Evolutionary conservation across 2,329 filamentous ascomycete genomes (phyloP).

Genomic region (Ophiocordyceps camponoti-rufipedis): DNA sequence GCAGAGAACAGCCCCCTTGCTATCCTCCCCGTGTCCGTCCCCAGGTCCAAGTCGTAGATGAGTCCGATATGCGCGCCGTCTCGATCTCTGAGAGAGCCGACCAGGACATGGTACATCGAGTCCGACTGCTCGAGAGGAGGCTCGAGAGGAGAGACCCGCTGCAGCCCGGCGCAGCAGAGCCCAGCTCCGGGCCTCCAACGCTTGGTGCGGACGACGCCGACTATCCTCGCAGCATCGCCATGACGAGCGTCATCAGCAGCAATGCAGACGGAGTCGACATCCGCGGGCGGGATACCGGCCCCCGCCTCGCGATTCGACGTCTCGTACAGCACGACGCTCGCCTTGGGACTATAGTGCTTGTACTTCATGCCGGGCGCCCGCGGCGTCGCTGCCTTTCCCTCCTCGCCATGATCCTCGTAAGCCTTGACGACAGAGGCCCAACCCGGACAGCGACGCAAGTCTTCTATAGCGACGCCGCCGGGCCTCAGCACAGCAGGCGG

Average conservation of each 20-base stretch:
- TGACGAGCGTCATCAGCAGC: neutral
- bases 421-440: conserved; percentile 66
- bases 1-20: conserved; percentile 80
- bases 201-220: conserved; percentile 38
- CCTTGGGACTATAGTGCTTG: conserved; percentile 88
- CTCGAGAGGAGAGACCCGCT: conserved; percentile 1
- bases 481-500: conserved; percentile 74
- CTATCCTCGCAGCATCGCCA: conserved; percentile 7
- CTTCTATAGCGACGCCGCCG: conserved; percentile 71
- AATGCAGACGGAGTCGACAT: conserved; percentile 9
- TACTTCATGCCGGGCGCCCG: conserved; percentile 98
- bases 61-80: conserved; percentile 16
- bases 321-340: conserved; percentile 71
- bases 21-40: conserved; percentile 51
- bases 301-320: conserved; percentile 18
- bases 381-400: conserved; percentile 41
- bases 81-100: conserved; percentile 19
- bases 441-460: conserved; percentile 52
- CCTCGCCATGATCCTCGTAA: conserved; percentile 60
- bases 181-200: conserved; percentile 29
- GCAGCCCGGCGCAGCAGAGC: conserved; percentile 14
- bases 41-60: conserved; percentile 55
- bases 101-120: conserved; percentile 20
- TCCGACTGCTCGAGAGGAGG: conserved; percentile 8
- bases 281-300: conserved; percentile 17